Conservation (phyloP, 2,329 filamentous ascomycete species). For the Aspergillus carbonarius region DNA sequence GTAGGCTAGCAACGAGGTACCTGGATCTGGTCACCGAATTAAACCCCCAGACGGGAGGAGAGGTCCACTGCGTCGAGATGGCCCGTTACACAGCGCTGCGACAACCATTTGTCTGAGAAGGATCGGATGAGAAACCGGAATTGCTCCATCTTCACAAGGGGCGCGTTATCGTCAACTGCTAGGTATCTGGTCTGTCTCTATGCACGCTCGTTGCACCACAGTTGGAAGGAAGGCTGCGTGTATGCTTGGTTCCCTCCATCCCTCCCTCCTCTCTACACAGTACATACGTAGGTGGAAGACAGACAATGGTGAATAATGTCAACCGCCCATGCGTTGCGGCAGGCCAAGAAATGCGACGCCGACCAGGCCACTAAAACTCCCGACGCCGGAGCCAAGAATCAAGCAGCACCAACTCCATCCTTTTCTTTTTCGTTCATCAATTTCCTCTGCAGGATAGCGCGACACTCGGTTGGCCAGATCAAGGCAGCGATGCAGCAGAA, state of each 20-base stretch:
- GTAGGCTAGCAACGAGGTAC: too few relatives aligned
- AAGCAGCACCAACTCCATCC: neutral
- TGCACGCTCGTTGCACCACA: neutral
- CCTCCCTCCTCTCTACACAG: neutral
- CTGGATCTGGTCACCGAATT: too few relatives aligned
- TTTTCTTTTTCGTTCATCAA: neutral
- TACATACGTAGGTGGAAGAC: neutral
- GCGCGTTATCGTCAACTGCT: neutral
- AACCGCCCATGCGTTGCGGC: neutral
- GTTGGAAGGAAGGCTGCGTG: neutral
- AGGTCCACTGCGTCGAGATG: neutral
- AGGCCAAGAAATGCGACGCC: slow-evolving; percentile 1
- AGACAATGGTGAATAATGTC: neutral
- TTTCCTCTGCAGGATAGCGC: slow-evolving; percentile 1
- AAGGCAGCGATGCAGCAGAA: slow-evolving; percentile 7
- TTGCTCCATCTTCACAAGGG: neutral
- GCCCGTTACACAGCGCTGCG: neutral
- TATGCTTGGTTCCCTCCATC: neutral
- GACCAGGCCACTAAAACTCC: neutral
- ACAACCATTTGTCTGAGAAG: neutral
- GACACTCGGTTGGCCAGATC: neutral
- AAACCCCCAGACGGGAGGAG: neutral
- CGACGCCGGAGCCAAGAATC: neutral
- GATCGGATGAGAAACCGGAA: neutral
- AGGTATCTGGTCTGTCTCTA: neutral